Percentiles rank a stretch among this genome's conserved stretches.
Conservation (phyloP, 805 yeast genomes). For the Kuraishia piskuri region DNA sequence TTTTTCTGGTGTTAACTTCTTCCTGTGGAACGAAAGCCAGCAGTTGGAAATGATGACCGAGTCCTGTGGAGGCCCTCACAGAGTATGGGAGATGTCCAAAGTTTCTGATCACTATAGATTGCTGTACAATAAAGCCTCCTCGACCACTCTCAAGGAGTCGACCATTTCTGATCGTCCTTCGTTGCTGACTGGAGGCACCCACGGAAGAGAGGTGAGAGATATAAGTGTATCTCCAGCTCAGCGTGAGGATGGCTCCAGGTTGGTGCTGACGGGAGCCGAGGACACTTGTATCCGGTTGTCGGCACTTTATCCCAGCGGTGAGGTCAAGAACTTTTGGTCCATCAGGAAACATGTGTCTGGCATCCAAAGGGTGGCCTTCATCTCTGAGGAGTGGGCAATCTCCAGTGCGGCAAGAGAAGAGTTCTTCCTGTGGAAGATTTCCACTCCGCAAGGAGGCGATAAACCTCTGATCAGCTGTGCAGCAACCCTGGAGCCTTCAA, state of each 20-base stretch:
- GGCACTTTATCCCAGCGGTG: constrained; percentile 29
- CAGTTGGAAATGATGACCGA: constrained; percentile 64
- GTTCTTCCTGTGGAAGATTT: constrained; percentile 67
- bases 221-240: constrained; percentile 40
- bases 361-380: constrained; percentile 61
- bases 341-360: constrained; percentile 85
- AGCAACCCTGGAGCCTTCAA: constrained; percentile 46
- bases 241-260: constrained; percentile 21
- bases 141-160: constrained; percentile 30
- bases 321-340: constrained; percentile 42
- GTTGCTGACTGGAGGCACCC: constrained; percentile 55
- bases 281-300: constrained; percentile 74
- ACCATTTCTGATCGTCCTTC: constrained; percentile 13
- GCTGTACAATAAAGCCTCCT: constrained; percentile 50
- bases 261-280: constrained; percentile 77
- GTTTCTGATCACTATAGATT: constrained; percentile 29
- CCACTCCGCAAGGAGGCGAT: constrained; percentile 19
- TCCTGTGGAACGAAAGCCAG: constrained; percentile 72
- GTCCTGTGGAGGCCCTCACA: constrained; percentile 86
- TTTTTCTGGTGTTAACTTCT: constrained; percentile 71
- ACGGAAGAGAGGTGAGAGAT: constrained; percentile 87
- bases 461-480: constrained; percentile 39
- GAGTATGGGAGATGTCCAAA: constrained; percentile 49
- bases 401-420: constrained; percentile 84
- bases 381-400: constrained; percentile 37